Evolutionary conservation across 371 early-diverging fungal genomes (phyloP), one percentile per base, ranked within the genome.

Genomic region (Rhizopus stolonifer): DNA sequence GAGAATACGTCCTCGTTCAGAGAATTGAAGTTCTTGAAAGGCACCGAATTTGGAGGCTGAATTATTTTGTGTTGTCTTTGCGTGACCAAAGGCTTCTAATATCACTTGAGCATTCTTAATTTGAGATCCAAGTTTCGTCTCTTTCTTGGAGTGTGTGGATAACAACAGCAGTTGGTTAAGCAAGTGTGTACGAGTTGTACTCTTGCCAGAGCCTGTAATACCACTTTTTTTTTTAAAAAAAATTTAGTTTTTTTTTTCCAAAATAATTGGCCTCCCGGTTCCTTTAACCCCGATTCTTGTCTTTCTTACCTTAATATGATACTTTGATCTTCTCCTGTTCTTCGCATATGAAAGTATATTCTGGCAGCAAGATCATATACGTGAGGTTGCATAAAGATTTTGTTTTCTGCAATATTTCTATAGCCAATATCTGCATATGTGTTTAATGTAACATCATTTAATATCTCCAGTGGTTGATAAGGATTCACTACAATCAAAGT

Each of bases 21-120:
- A 84, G 64, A 95, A 96, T 75, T 94, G 93, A 26, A 90, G 63
- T 68, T 93, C 93, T 38, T 87, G 79, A 71, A 90, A 93, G 52
- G 86, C 73, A 34, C 86, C 93, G 76, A 77, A 89, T 46, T 89
- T 81, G 29, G 84, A 86, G 32, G 90, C 88, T 55, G 86, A 87
- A 33, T 61, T 64, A 67, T 92, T 94, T 48, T 81, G 72, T 0
- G 64, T 56, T 7, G 92, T 88, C 29, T 70, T 64, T 25, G 87
- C 80, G 74, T 89, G 86, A 36, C 94, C 93, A 60, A 94, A 89
- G 6, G 85, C 77, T 54, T 90, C 85, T 10, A 91, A 58, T 44
- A 92, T 76, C 22, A 74, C 72, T 23, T 80, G 79, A 1, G 85
- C 72, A 56, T 89, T 84, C 49, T 80, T 74, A 29, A 90, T 82